Evolutionary conservation across 495 filamentous ascomycete species (phyloP).

Genomic region (Sabuloglossum arenarium): DNA sequence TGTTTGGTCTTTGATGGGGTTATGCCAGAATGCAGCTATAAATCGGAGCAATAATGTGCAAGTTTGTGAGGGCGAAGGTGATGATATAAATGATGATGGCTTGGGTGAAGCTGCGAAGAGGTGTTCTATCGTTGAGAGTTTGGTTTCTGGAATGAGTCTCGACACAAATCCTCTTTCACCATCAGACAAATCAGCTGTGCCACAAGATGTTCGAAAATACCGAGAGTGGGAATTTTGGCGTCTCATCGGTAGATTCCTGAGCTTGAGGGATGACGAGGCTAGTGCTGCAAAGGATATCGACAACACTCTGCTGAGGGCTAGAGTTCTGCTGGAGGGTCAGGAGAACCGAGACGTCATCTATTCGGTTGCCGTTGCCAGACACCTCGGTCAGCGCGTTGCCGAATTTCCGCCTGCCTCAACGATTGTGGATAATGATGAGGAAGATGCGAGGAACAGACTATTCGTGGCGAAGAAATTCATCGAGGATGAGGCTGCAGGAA

Average conservation of each 20-base stretch:
- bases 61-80: background rate
- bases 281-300: conserved; percentile 38
- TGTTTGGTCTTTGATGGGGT: conserved; percentile 3
- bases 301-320: conserved; percentile 35
- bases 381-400: conserved; percentile 44
- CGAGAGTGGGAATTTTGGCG: conserved; percentile 67
- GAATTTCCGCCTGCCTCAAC: conserved; percentile 39
- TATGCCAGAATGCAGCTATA: conserved; percentile 4
- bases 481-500: conserved; percentile 44
- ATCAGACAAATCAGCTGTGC: conserved; percentile 19
- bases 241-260: conserved; percentile 48
- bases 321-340: conserved; percentile 47
- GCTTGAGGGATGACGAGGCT: conserved; percentile 38
- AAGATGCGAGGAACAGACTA: conserved; percentile 49
- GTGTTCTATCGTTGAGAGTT: background rate
- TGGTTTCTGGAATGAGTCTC: background rate
- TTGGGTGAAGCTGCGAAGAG: background rate
- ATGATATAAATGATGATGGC: background rate
- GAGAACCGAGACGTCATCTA: conserved; percentile 90
- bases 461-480: conserved; percentile 68
- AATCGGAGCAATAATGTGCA: background rate
- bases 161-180: conserved; percentile 16
- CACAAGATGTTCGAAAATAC: conserved; percentile 30
- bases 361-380: conserved; percentile 60
- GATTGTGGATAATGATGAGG: conserved; percentile 41